A percentile compares a stretch with the other conserved stretches of the same genome.
Evolutionary conservation across 495 filamentous ascomycete species (phyloP).

Genomic region (Talaromyces thailandensis): DNA sequence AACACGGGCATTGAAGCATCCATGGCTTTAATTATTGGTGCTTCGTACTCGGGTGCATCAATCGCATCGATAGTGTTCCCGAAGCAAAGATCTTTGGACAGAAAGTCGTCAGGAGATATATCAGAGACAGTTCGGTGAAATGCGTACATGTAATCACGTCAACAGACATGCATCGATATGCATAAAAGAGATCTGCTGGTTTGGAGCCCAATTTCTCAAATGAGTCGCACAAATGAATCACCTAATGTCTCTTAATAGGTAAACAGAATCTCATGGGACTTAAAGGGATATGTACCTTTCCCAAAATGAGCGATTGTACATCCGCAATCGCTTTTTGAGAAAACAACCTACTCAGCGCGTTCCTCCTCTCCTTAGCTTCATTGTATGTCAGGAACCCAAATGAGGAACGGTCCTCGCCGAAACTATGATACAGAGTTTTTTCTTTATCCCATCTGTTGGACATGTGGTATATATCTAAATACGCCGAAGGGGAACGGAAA

Average conservation of each 20-base stretch:
- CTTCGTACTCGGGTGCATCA: slow-evolving; percentile 18
- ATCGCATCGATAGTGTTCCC: slow-evolving; percentile 20
- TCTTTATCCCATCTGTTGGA: slow-evolving; percentile 29
- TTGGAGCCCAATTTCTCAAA: slow-evolving; percentile 5
- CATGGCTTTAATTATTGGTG: slow-evolving; percentile 23
- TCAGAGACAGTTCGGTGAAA: neutral
- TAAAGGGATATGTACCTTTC: slow-evolving; percentile 15
- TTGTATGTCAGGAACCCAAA: slow-evolving; percentile 23
- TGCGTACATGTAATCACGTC: slow-evolving; percentile 24
- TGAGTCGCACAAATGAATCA: slow-evolving; percentile 5
- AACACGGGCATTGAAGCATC: slow-evolving; percentile 11
- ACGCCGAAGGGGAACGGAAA: slow-evolving; percentile 27
- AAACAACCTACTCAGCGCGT: slow-evolving; percentile 26
- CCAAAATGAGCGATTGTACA: slow-evolving; percentile 21
- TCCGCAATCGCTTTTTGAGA: slow-evolving; percentile 21
- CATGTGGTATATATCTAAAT: slow-evolving; percentile 28
- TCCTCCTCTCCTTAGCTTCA: slow-evolving; percentile 25
- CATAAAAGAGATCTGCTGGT: slow-evolving; percentile 20
- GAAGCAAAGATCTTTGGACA: slow-evolving; percentile 21
- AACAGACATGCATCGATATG: slow-evolving; percentile 26
- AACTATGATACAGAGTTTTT: slow-evolving; percentile 18
- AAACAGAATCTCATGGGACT: neutral
- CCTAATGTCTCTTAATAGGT: neutral
- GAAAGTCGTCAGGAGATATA: neutral
- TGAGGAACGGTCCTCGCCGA: slow-evolving; percentile 24